These are phyloP conservation scores for Chaetomium globosum DNA, from an alignment of 2,329 filamentous ascomycete genomes.

Conservation along the genomic window DNA sequence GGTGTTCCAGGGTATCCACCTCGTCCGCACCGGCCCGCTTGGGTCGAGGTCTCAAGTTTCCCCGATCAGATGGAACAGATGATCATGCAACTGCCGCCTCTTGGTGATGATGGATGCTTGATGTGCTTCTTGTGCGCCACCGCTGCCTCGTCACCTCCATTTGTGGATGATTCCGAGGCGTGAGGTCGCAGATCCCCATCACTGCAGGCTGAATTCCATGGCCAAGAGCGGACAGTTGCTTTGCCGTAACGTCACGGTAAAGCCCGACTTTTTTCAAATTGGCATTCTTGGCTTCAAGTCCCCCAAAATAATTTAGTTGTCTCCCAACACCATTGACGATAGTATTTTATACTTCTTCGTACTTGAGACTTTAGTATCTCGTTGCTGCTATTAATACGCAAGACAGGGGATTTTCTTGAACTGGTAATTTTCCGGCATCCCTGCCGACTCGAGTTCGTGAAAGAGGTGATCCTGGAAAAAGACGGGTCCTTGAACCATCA, in stretches of 20 bases:
- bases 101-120: background rate
- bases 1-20: slow-evolving; percentile 22
- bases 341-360: background rate
- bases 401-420: background rate
- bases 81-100: slow-evolving; percentile 15
- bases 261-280: no score
- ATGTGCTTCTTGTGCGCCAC: slow-evolving; percentile 14
- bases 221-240: slow-evolving; percentile 18
- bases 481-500: background rate
- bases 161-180: background rate
- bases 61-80: background rate
- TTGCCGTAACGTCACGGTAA: background rate
- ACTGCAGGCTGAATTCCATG: slow-evolving; percentile 18
- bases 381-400: slow-evolving; percentile 1
- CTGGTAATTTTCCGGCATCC: background rate
- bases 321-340: background rate
- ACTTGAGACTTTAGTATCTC: background rate
- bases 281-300: background rate
- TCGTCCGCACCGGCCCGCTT: slow-evolving; percentile 20
- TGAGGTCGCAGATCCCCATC: slow-evolving; percentile 17
- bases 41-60: slow-evolving; percentile 25
- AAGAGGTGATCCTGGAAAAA: background rate
- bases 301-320: background rate
- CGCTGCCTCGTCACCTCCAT: slow-evolving; percentile 13
- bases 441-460: background rate